phyloP scores from a whole-genome alignment of 116 monocot genomes.

The Dioscorea cayenensis region DNA sequence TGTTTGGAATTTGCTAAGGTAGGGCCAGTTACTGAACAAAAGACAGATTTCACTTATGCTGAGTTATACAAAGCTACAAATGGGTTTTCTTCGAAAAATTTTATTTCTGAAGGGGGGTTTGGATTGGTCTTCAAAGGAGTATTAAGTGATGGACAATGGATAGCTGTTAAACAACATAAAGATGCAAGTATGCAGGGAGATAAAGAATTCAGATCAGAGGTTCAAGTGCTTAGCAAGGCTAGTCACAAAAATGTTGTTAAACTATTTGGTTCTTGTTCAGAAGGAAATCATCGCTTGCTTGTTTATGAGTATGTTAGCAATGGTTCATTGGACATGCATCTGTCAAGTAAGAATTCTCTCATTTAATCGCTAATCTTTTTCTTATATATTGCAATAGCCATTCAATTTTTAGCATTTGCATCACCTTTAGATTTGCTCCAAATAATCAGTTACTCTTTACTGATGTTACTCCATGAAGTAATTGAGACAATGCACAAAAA shows the following conservation, averaged over 20 bases:
- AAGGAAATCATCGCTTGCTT: conserved; percentile 26
- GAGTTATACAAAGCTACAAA: conserved; percentile 32
- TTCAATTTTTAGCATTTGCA: not conserved
- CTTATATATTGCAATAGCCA: not conserved
- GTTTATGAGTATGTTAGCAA: conserved; percentile 52
- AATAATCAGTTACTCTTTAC: no score
- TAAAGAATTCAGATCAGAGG: conserved; percentile 35
- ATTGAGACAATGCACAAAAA: no score
- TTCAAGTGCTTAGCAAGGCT: conserved; percentile 24
- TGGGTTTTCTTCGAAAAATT: conserved; percentile 29
- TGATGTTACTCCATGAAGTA: no score
- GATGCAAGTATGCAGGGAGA: conserved; percentile 37
- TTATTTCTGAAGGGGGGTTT: conserved; percentile 42
- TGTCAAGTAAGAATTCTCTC: conserved; percentile 27
- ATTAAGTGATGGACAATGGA: conserved; percentile 17
- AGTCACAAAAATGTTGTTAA: conserved; percentile 36
- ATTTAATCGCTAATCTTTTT: not conserved
- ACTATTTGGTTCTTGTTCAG: conserved; percentile 36
- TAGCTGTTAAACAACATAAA: conserved; percentile 48
- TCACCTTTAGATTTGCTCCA: no score
- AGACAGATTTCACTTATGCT: conserved; percentile 20
- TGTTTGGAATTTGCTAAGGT: conserved; percentile 15
- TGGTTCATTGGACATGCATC: conserved; percentile 35
- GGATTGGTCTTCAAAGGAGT: conserved; percentile 36
- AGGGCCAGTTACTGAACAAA: not conserved